A percentile compares a stretch with the other conserved stretches of the same genome.
Conservation (phyloP, 1,284 basidiomycete genomes). For the Polyporus tsugae region DNA sequence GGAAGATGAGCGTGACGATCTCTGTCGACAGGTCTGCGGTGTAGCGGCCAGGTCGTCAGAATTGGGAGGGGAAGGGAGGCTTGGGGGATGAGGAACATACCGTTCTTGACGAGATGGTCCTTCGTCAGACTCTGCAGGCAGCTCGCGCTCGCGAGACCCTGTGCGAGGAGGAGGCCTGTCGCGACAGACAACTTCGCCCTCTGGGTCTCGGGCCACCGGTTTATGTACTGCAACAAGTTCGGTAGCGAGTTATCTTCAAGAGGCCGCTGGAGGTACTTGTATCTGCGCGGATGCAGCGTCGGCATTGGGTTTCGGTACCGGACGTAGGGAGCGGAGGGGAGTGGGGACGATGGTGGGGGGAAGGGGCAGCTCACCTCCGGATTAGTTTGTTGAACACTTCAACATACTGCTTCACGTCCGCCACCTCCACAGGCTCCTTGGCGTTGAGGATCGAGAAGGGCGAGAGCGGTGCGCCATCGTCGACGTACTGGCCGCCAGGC, state of each 20-base stretch:
- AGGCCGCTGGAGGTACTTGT: slow-evolving; percentile 98
- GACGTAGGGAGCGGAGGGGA: not conserved
- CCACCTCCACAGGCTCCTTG: slow-evolving; percentile 78
- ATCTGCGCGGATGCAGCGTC: slow-evolving; percentile 57
- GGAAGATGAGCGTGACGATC: slow-evolving; percentile 84
- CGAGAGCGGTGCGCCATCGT: slow-evolving; percentile 82
- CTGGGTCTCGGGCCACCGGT: slow-evolving; percentile 80
- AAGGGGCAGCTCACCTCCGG: slow-evolving; percentile 68
- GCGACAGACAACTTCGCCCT: slow-evolving; percentile 87
- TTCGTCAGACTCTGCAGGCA: slow-evolving; percentile 88
- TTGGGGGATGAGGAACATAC: slow-evolving; percentile 48
- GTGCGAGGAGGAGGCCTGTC: slow-evolving; percentile 83
- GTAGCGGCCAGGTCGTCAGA: not conserved
- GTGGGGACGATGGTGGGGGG: slow-evolving; percentile 13
- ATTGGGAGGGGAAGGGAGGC: slow-evolving; percentile 7
- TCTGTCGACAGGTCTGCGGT: slow-evolving; percentile 76
- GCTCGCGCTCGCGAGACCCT: slow-evolving; percentile 79
- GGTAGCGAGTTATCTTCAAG: slow-evolving; percentile 89
- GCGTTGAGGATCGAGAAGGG: slow-evolving; percentile 89
- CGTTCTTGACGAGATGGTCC: slow-evolving; percentile 95
- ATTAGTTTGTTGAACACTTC: slow-evolving; percentile 96
- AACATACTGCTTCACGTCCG: slow-evolving; percentile 91
- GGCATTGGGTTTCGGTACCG: not conserved
- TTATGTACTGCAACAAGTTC: slow-evolving; percentile 88
- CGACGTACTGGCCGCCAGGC: slow-evolving; percentile 92